phyloP scores from a whole-genome alignment of 163 green algal genomes.

The Chlamydomonas reinhardtii region DNA sequence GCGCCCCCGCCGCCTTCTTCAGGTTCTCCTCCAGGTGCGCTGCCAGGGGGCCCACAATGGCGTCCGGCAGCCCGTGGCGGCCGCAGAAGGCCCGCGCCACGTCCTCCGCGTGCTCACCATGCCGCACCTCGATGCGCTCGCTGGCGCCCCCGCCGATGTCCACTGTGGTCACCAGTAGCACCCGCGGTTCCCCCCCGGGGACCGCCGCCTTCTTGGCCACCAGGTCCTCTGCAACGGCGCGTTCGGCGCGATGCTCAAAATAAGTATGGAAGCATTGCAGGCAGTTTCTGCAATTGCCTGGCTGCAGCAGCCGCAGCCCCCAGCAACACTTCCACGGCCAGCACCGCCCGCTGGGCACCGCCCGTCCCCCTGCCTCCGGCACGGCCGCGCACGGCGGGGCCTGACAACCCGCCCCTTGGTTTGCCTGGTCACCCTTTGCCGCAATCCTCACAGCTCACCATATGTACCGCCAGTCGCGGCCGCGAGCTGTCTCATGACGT shows the following conservation, averaged over 20 bases:
- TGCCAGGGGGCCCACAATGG: slow-evolving; percentile 75
- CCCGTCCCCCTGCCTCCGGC: too few species aligned
- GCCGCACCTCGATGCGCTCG: slow-evolving; percentile 75
- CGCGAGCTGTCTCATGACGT: slow-evolving; percentile 28
- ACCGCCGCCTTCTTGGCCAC: too few species aligned
- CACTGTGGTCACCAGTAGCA: slow-evolving; percentile 88
- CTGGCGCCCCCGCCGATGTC: slow-evolving; percentile 82
- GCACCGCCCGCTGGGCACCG: too few species aligned
- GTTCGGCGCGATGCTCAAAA: too few species aligned
- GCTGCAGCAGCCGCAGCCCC: not conserved
- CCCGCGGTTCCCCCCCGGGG: slow-evolving; percentile 22
- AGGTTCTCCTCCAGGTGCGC: slow-evolving; percentile 84
- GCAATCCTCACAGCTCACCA: not conserved
- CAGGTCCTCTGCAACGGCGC: too few species aligned
- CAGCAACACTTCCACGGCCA: too few species aligned
- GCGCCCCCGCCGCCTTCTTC: slow-evolving; percentile 45
- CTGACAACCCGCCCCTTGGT: too few species aligned
- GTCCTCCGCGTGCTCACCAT: slow-evolving; percentile 75
- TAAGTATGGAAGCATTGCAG: too few species aligned
- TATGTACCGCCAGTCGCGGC: not conserved
- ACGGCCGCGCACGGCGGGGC: too few species aligned
- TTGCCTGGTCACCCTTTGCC: not conserved
- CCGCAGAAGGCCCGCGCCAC: slow-evolving; percentile 77
- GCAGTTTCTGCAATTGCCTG: too few species aligned
- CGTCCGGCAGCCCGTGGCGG: slow-evolving; percentile 73